Evolutionary conservation across 2,329 filamentous ascomycete species (phyloP).

Genomic region (Aspergillus cejpii): DNA sequence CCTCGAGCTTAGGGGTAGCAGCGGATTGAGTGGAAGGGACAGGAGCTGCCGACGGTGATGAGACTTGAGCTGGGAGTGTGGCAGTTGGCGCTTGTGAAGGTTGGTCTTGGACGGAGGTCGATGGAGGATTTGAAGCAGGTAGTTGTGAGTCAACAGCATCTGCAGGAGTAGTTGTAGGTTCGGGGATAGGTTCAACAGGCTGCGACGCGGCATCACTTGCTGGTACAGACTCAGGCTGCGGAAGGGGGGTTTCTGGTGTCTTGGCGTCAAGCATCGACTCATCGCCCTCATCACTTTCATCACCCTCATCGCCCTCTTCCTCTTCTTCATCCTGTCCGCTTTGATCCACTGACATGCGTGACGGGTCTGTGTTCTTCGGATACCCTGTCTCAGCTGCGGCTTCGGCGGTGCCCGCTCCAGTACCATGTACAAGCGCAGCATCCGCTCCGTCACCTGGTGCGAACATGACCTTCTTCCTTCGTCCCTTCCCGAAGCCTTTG

Average conservation of each 20-base stretch:
- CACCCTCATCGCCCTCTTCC: constrained; percentile 42
- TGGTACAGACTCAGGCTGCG: constrained; percentile 23
- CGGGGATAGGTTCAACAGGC: constrained; percentile 3
- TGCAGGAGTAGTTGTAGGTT: constrained; percentile 7
- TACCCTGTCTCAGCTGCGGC: constrained; percentile 22
- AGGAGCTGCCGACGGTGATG: constrained; percentile 1
- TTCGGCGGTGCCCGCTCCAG: constrained; percentile 35
- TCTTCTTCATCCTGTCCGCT: constrained; percentile 44
- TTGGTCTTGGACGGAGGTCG: constrained; percentile 1
- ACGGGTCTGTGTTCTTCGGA: constrained; percentile 44
- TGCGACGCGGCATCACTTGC: constrained; percentile 11
- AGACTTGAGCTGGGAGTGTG: constrained; percentile 2
- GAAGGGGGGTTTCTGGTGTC: constrained; percentile 36
- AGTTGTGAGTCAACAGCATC: constrained; percentile 1
- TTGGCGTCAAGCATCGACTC: constrained; percentile 44
- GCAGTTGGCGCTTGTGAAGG: neutral
- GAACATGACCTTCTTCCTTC: constrained; percentile 65
- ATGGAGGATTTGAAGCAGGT: constrained; percentile 1
- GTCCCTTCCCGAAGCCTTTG: constrained; percentile 70
- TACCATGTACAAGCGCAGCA: constrained; percentile 31
- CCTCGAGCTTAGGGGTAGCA: neutral
- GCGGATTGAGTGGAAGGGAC: neutral
- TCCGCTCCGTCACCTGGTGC: constrained; percentile 40
- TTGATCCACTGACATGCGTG: constrained; percentile 37
- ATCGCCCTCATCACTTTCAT: constrained; percentile 49